A percentile compares a stretch with the other conserved stretches of the same genome.
Conservation (phyloP, 331 rosid species). For the Malus hybrid region DNA sequence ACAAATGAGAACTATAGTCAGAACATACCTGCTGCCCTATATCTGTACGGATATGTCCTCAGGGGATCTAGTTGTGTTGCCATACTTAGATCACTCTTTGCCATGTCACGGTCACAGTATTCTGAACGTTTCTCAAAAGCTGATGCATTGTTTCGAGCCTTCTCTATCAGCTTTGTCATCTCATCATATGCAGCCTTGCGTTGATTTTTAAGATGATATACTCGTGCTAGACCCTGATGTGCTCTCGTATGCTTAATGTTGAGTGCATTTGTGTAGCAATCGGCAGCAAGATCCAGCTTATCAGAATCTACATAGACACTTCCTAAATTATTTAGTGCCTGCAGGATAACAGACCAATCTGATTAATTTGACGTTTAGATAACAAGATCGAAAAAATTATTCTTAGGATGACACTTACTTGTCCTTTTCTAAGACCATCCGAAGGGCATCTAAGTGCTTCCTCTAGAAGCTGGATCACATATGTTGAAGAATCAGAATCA, state of each 20-base stretch:
- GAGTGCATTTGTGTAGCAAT: slow-evolving; percentile 80
- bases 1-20: neutral
- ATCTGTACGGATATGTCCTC: slow-evolving; percentile 91
- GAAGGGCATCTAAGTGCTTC: slow-evolving; percentile 94
- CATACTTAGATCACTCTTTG: slow-evolving; percentile 71
- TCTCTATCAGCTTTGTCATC: slow-evolving; percentile 88
- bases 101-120: slow-evolving; percentile 93
- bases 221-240: slow-evolving; percentile 91
- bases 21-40: slow-evolving; percentile 81
- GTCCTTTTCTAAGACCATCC: slow-evolving; percentile 92
- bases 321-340: slow-evolving; percentile 87
- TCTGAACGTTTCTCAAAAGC: slow-evolving; percentile 93
- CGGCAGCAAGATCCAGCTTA: slow-evolving; percentile 84
- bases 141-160: slow-evolving; percentile 74
- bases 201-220: slow-evolving; percentile 64
- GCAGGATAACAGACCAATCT: slow-evolving; percentile 16
- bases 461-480: slow-evolving; percentile 69
- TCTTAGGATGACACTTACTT: slow-evolving; percentile 36
- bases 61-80: slow-evolving; percentile 79
- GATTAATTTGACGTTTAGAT: slow-evolving; percentile 8
- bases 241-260: slow-evolving; percentile 88
- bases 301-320: slow-evolving; percentile 87
- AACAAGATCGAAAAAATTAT: slow-evolving; percentile 9
- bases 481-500: slow-evolving; percentile 52
- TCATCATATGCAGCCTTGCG: slow-evolving; percentile 89